A percentile compares a stretch with the other conserved stretches of the same genome.
Evolutionary conservation across 2,329 filamentous ascomycete species (phyloP).

Genomic region (Xylariales sp.): DNA sequence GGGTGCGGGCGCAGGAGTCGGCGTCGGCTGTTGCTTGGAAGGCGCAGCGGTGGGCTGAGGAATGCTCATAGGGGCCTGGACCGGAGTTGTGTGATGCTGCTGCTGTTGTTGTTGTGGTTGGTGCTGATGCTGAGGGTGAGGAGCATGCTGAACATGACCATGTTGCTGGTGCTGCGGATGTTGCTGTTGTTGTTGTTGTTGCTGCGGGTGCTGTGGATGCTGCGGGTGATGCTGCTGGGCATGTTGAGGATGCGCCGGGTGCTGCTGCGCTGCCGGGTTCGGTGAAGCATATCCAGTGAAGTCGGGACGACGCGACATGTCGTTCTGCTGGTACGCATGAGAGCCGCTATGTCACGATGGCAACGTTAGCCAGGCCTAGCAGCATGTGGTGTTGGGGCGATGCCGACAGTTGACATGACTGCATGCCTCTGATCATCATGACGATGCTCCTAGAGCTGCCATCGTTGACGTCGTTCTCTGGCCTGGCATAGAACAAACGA

Average conservation of each 20-base stretch:
- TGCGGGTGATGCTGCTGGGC: slow-evolving; percentile 26
- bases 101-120: slow-evolving; percentile 22
- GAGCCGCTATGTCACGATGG: slow-evolving; percentile 30
- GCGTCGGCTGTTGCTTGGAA: slow-evolving; percentile 29
- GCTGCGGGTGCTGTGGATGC: slow-evolving; percentile 27
- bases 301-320: slow-evolving; percentile 46
- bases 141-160: slow-evolving; percentile 16
- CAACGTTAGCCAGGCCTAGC: not conserved
- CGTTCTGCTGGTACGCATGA: slow-evolving; percentile 41
- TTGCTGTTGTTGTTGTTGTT: slow-evolving; percentile 21
- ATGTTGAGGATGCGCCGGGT: slow-evolving; percentile 28
- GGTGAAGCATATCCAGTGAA: slow-evolving; percentile 27
- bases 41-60: slow-evolving; percentile 25
- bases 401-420: too few relatives aligned
- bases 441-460: too few relatives aligned
- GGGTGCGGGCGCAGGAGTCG: slow-evolving; percentile 25
- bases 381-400: too few relatives aligned
- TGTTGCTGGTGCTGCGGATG: slow-evolving; percentile 34
- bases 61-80: slow-evolving; percentile 32
- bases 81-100: slow-evolving; percentile 30
- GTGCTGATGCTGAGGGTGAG: slow-evolving; percentile 23
- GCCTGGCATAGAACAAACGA: too few relatives aligned
- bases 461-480: too few relatives aligned
- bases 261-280: slow-evolving; percentile 27
- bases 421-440: too few relatives aligned